Base-by-base conservation (phyloP, 2,329 filamentous ascomycete genomes). In the Canariomyces notabilis region DNA sequence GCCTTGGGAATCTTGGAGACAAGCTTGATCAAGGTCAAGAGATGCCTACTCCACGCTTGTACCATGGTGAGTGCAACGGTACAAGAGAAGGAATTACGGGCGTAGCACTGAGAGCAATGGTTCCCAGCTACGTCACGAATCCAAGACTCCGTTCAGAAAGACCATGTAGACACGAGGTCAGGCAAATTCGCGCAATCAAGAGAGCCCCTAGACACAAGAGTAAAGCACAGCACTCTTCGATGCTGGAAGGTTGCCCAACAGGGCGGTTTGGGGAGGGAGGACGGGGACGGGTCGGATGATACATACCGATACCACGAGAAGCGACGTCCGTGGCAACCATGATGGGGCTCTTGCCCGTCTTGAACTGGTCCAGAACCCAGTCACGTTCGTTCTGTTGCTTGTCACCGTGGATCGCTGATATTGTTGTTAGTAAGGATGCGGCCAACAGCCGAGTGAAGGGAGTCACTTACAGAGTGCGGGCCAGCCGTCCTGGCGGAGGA, bases 251-350 rank as follows among this genome's bases (percentile, higher is more conserved):
- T 75, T 50, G 57, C 57, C 50, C 35, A 46, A 41, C 26, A 47
- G 54, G 58, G 53, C 40, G 50, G 50, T 3, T 21, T 12, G n/a
- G 42, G 32, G 37, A 11, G 56, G 58, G 61, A 60, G 55, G 53
- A 57, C 61, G 57, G 63, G 62, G 63, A 60, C 64, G 64, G 70
- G 68, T 70, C 68, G 72, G 73, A 73, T 77, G 75, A 81, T 86
- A 91, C 89, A 95, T 94, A 96, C 93, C 93, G 75, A 98, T 96
- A 89, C 93, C 93, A 90, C 93, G 93, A 67, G 93, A 97, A 74
- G 93, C 93, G 74, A 98, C 93, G 67, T 97, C 93, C 58, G 93
- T 98, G 74, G 93, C 93, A 75, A 98, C 93, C 90, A 98, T 95
- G 82, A 98, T 95, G 67, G 93, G 93, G 75, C 89, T 95, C 79